phyloP scores from a whole-genome alignment of 2,329 filamentous ascomycete species.

The Paramyrothecium roridum region DNA sequence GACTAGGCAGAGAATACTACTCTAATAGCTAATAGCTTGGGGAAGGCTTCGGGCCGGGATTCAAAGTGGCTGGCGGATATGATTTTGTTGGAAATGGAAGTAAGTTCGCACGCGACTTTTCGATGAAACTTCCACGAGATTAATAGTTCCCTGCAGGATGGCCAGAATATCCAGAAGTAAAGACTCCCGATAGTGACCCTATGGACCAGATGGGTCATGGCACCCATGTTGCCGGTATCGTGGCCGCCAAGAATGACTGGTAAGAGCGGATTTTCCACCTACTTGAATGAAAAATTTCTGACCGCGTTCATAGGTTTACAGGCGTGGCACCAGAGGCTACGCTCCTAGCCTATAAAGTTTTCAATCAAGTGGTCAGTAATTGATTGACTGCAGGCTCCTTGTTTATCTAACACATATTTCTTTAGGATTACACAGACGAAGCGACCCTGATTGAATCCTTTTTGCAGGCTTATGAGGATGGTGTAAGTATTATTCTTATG shows the following conservation, averaged over 20 bases:
- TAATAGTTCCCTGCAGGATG: background rate
- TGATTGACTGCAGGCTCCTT: background rate
- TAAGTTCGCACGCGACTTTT: background rate
- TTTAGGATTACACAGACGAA: constrained; percentile 13
- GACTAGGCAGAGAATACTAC: background rate
- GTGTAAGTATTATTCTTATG: constrained; percentile 13
- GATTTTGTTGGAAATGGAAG: background rate
- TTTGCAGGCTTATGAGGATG: constrained; percentile 25
- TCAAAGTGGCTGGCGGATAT: background rate
- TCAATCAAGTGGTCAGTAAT: background rate
- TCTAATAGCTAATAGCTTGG: background rate
- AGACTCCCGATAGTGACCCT: constrained; percentile 1
- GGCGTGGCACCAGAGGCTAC: background rate
- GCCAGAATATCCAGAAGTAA: background rate
- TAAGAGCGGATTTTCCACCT: background rate
- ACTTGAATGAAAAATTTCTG: background rate
- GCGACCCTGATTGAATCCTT: constrained; percentile 27
- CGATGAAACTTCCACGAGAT: too few species aligned
- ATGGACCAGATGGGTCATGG: constrained; percentile 15
- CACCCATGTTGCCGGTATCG: constrained; percentile 23
- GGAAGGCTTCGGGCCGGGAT: background rate
- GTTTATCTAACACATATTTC: background rate
- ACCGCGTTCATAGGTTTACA: background rate
- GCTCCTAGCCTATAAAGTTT: background rate
- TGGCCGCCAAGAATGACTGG: constrained; percentile 13